Conservation (phyloP, 345 rosid species). For the Clarkia xantiana region DNA sequence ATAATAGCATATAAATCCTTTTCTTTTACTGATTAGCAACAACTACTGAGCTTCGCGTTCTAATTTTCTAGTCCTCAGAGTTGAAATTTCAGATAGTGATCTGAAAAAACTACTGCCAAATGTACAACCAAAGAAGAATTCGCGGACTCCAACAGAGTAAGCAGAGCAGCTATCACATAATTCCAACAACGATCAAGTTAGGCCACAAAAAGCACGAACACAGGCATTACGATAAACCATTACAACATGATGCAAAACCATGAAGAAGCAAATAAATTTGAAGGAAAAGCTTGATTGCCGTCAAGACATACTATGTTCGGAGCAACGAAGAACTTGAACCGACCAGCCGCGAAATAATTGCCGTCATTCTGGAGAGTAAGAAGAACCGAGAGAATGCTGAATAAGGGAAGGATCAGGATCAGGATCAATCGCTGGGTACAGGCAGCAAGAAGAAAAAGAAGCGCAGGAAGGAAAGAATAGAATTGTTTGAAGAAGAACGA, state of each 20-base stretch:
- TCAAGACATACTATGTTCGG: slow-evolving; percentile 19
- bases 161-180: no score
- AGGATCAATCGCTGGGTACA: neutral
- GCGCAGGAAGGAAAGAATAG: slow-evolving; percentile 1
- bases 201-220: no score
- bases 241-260: neutral
- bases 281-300: neutral
- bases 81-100: no score
- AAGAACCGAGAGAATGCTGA: neutral
- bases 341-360: slow-evolving; percentile 29
- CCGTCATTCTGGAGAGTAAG: slow-evolving; percentile 16
- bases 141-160: no score
- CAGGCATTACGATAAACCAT: neutral
- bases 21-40: no score
- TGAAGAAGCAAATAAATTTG: neutral
- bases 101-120: no score
- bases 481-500: neutral
- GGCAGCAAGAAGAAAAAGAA: slow-evolving; percentile 7
- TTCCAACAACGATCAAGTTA: no score
- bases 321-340: slow-evolving; percentile 21
- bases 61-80: no score
- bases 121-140: no score
- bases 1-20: no score
- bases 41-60: no score
- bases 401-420: neutral